Evolutionary conservation across 2,329 filamentous ascomycete species (phyloP).

Genomic region (Cytospora piceicola): DNA sequence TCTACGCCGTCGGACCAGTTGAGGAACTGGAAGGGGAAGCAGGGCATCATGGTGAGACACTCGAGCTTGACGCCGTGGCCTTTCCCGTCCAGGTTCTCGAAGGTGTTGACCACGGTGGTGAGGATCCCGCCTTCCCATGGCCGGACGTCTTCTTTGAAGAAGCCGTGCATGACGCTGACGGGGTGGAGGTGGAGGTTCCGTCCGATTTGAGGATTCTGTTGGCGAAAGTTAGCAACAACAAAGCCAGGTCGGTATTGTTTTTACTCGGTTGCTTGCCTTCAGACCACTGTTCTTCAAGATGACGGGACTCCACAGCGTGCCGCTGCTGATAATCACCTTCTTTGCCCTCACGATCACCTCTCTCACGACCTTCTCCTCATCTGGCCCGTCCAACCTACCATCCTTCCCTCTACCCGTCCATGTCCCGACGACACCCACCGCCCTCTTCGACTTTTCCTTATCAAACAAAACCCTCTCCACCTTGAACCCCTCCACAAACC

Average conservation of each 20-base stretch:
- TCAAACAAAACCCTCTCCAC: slow-evolving; percentile 73
- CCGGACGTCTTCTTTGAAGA: slow-evolving; percentile 67
- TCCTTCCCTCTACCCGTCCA: slow-evolving; percentile 72
- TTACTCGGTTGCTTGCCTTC: slow-evolving; percentile 47
- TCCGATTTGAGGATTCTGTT: slow-evolving; percentile 77
- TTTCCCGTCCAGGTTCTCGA: slow-evolving; percentile 75
- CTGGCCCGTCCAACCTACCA: slow-evolving; percentile 38
- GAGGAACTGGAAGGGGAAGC: slow-evolving; percentile 61
- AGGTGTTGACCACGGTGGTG: slow-evolving; percentile 74
- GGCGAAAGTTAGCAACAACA: background rate
- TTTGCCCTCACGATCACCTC: slow-evolving; percentile 73
- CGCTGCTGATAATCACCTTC: slow-evolving; percentile 73
- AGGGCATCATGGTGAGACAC: slow-evolving; percentile 70
- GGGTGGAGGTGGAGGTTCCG: slow-evolving; percentile 83
- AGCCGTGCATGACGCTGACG: slow-evolving; percentile 59
- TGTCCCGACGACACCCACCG: slow-evolving; percentile 69
- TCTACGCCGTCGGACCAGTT: slow-evolving; percentile 69
- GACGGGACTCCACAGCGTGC: slow-evolving; percentile 73
- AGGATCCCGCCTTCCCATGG: slow-evolving; percentile 74
- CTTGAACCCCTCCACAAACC: slow-evolving; percentile 78
- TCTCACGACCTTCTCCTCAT: slow-evolving; percentile 53
- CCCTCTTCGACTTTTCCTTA: slow-evolving; percentile 53
- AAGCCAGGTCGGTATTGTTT: fast-evolving
- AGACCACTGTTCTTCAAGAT: slow-evolving; percentile 76
- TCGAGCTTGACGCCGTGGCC: slow-evolving; percentile 83